Evolutionary conservation across 2,329 filamentous ascomycete species (phyloP).

Genomic region (Hypoxylon sp.): DNA sequence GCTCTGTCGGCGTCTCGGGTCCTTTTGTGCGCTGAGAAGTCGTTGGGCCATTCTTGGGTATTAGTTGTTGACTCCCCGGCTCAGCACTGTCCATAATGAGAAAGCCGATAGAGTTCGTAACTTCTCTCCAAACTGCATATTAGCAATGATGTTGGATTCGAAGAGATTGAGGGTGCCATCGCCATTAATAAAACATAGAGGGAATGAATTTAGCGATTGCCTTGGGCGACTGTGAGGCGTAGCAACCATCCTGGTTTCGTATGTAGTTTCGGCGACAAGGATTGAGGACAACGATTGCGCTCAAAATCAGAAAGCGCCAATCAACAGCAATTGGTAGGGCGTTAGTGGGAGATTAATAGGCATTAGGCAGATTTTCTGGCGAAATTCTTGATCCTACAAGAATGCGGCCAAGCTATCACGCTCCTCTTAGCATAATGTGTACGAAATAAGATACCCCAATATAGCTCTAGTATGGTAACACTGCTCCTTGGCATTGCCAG

Average conservation of each 20-base stretch:
- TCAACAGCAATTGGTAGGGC: neutral
- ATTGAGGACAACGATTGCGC: neutral
- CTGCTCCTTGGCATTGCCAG: neutral
- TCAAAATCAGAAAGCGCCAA: neutral
- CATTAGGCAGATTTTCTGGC: neutral
- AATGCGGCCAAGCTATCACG: neutral
- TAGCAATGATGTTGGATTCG: neutral
- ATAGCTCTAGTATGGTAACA: neutral
- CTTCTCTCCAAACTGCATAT: neutral
- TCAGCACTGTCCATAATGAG: constrained; percentile 6
- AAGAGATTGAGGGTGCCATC: neutral
- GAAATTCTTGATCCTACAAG: neutral
- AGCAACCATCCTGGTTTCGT: neutral
- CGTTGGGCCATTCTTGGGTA: neutral
- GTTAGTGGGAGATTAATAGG: too few species aligned
- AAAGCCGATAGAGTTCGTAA: neutral
- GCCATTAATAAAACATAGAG: neutral
- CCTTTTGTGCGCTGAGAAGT: neutral
- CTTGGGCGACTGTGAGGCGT: neutral
- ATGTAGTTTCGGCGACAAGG: neutral
- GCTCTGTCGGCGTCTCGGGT: neutral
- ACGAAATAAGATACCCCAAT: too few species aligned
- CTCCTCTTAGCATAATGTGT: too few species aligned
- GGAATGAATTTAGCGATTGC: neutral
- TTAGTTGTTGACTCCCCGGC: neutral